phyloP scores from a whole-genome alignment of 1,284 basidiomycete genomes.

The Cryptococcus sp. region DNA sequence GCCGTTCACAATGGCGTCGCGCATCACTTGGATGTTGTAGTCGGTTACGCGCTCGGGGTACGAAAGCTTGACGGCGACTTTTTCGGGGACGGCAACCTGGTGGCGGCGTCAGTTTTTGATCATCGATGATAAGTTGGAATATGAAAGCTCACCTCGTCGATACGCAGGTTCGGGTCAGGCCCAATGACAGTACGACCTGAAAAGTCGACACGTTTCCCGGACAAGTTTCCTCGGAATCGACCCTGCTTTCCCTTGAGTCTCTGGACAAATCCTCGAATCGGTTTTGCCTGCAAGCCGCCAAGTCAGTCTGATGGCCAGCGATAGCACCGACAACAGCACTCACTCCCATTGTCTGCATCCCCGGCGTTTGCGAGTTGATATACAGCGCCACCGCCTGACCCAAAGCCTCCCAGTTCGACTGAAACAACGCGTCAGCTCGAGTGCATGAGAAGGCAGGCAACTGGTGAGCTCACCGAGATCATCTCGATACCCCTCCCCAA shows the following conservation, averaged over 20 bases:
- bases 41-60: slow-evolving; percentile 93
- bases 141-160: slow-evolving; percentile 67
- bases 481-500: slow-evolving; percentile 84
- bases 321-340: slow-evolving; percentile 5
- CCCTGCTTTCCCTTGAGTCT: slow-evolving; percentile 98
- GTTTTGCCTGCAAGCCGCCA: slow-evolving; percentile 63
- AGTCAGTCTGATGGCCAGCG: background rate
- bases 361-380: slow-evolving; percentile 96
- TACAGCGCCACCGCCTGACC: slow-evolving; percentile 95
- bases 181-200: slow-evolving; percentile 98
- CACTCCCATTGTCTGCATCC: slow-evolving; percentile 70
- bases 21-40: slow-evolving; percentile 81
- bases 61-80: slow-evolving; percentile 92
- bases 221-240: slow-evolving; percentile 96
- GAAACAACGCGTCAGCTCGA: background rate
- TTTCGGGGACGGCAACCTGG: slow-evolving; percentile 87
- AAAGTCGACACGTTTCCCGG: slow-evolving; percentile 98
- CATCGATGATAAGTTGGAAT: background rate
- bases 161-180: slow-evolving; percentile 95
- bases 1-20: slow-evolving; percentile 80
- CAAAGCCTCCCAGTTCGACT: slow-evolving; percentile 96
- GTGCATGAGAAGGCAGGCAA: background rate
- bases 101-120: background rate
- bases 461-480: slow-evolving; percentile 66
- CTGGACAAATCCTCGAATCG: slow-evolving; percentile 95